Evolutionary conservation across 176 grass and related monocot species (phyloP), one percentile per base, ranked within the genome.

Genomic region (Hsuehochloa calcarea): DNA sequence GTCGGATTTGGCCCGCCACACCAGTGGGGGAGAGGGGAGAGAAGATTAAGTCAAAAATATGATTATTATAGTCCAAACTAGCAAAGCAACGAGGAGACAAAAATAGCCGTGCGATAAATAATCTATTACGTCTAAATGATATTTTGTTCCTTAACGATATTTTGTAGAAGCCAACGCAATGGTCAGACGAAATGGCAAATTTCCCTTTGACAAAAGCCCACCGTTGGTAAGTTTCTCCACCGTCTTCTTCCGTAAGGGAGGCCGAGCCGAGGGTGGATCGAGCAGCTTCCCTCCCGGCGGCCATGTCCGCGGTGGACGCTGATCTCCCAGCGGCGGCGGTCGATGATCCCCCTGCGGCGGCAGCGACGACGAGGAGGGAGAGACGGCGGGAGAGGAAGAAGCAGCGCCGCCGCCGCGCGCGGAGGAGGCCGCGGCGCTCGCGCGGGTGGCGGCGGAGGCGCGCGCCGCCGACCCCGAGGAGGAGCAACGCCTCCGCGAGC

Each of bases 391-490:
- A 90, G 46, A 20, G 84, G 85, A 95, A 98, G 91, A 98, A 93
- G 83, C 35, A 92, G 85, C 94, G 94, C 76, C 85, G 96, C 75
- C 90, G 88, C 72, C 88, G 78, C 29, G 55, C 74, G 43, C 85
- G 96, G 38, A 80, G 67, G 87, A 87, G 73, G 86, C 82, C 10
- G 93, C 96, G 27, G 90, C 80, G 47, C 69, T 26, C 72, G 91
- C 89, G 26, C 90, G 82, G 43, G 88, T 70, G 82, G 80, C 59
- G 40, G 91, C 82, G 50, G 95, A 91, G 77, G 86, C 84, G 43
- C 60, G 58, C 76, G 39, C 75, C 26, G 66, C 41, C 13, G 91
- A 99, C 50, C 91, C 91, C 4, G 93, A 96, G 76, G 96, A 96
- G 74, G 88, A 93, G 82, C 80, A 71, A 1, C 89, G 84, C 51